A percentile compares a stretch with the other conserved stretches of the same genome.
phyloP scores from a whole-genome alignment of 495 filamentous ascomycete species.

The Aspergillus heteromorphus region DNA sequence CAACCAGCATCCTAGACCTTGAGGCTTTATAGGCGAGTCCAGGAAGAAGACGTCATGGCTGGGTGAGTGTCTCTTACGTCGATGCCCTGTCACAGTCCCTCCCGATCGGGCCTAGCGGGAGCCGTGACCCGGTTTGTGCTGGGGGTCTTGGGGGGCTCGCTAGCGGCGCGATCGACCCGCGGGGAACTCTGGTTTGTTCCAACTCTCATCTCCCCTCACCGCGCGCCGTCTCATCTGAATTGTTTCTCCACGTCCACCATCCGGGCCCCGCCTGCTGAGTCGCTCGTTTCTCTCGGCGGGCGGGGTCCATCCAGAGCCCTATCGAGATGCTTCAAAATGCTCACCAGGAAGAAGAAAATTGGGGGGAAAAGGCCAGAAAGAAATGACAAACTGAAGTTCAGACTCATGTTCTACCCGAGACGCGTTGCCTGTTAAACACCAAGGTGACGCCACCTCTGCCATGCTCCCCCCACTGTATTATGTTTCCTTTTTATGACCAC shows the following conservation, averaged over 20 bases:
- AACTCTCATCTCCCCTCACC: not conserved
- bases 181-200: not conserved
- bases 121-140: not conserved
- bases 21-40: not conserved
- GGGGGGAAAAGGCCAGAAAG: not conserved
- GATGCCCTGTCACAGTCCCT: conserved; percentile 18
- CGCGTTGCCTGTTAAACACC: not conserved
- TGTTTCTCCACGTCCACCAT: not conserved
- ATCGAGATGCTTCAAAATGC: not conserved
- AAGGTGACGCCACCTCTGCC: not conserved
- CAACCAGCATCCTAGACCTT: not conserved
- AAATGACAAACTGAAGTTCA: not conserved
- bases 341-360: not conserved
- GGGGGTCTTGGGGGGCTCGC: not conserved
- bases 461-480: not conserved
- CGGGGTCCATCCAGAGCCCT: not conserved
- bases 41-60: not conserved
- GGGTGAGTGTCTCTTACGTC: conserved; percentile 22
- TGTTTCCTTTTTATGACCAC: not conserved
- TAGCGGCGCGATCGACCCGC: not conserved
- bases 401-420: not conserved
- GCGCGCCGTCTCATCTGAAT: not conserved
- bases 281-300: not conserved
- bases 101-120: conserved; percentile 9
- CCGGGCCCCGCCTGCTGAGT: not conserved